phyloP scores from a whole-genome alignment of 768 basidiomycete species.

The Hysterangium stoloniferum region DNA sequence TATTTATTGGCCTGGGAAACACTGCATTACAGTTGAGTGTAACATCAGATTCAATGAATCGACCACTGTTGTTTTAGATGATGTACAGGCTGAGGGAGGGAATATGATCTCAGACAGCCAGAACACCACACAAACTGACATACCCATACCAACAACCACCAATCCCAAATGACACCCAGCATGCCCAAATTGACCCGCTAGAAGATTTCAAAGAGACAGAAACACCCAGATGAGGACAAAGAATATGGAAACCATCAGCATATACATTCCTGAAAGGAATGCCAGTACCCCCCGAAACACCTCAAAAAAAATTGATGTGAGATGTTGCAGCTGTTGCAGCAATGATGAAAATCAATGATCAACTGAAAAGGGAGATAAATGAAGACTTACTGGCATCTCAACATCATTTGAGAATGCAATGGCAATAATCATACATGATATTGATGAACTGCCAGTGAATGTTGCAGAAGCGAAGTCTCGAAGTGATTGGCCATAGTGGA shows the following conservation, averaged over 20 bases:
- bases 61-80: background rate
- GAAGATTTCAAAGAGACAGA: too few species aligned
- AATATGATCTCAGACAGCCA: background rate
- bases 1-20: conserved; percentile 28
- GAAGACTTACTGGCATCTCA: background rate
- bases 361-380: conserved; percentile 4
- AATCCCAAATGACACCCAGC: too few species aligned
- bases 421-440: conserved; percentile 12
- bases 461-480: conserved; percentile 19
- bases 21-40: conserved; percentile 19
- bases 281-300: too few species aligned
- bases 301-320: background rate
- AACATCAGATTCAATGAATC: conserved; percentile 16
- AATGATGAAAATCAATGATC: background rate
- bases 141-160: background rate
- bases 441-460: conserved; percentile 10
- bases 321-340: background rate
- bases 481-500: conserved; percentile 24
- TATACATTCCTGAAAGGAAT: too few species aligned
- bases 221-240: too few species aligned
- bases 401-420: conserved; percentile 9
- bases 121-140: background rate
- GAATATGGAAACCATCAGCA: too few species aligned
- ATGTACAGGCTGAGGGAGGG: background rate
- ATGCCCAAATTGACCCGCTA: too few species aligned